phyloP scores from a whole-genome alignment of 176 grass and related monocot species.

The Oryza coarctata region DNA sequence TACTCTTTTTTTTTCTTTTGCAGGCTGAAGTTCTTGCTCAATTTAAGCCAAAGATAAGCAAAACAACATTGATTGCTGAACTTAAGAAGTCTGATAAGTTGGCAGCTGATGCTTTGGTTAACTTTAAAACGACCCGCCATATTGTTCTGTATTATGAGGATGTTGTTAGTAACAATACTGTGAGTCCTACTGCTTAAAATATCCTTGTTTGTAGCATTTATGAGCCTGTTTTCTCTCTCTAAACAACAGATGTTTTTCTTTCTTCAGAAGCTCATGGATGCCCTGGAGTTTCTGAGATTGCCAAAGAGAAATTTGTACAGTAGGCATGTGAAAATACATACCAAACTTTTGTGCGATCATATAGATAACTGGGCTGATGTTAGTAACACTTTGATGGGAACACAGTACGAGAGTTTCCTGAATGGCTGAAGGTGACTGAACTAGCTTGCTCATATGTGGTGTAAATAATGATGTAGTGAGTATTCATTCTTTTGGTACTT shows the following conservation, averaged over 20 bases:
- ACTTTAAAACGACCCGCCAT: constrained; percentile 69
- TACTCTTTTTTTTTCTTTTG: background rate
- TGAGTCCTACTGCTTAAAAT: constrained; percentile 44
- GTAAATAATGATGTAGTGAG: constrained; percentile 42
- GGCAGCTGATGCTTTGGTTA: constrained; percentile 54
- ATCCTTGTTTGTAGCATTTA: background rate
- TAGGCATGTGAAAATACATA: constrained; percentile 89
- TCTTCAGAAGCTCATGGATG: constrained; percentile 76
- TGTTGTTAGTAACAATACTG: constrained; percentile 60
- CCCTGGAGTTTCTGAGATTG: constrained; percentile 77
- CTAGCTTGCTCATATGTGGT: constrained; percentile 12
- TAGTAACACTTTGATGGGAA: constrained; percentile 65
- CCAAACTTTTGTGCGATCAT: constrained; percentile 59
- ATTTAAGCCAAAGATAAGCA: constrained; percentile 76
- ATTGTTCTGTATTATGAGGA: constrained; percentile 94
- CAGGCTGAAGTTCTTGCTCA: constrained; percentile 82
- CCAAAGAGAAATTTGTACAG: constrained; percentile 64
- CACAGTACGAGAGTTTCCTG: constrained; percentile 60
- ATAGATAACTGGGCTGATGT: constrained; percentile 85
- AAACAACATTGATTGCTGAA: constrained; percentile 51
- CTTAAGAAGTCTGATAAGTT: constrained; percentile 55
- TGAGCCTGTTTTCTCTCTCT: background rate
- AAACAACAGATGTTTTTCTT: background rate
- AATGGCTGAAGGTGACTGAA: constrained; percentile 48
- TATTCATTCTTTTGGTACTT: constrained; percentile 29